phyloP scores from a whole-genome alignment of 257 asterid genomes.

The Thymus quinquecostatus region DNA sequence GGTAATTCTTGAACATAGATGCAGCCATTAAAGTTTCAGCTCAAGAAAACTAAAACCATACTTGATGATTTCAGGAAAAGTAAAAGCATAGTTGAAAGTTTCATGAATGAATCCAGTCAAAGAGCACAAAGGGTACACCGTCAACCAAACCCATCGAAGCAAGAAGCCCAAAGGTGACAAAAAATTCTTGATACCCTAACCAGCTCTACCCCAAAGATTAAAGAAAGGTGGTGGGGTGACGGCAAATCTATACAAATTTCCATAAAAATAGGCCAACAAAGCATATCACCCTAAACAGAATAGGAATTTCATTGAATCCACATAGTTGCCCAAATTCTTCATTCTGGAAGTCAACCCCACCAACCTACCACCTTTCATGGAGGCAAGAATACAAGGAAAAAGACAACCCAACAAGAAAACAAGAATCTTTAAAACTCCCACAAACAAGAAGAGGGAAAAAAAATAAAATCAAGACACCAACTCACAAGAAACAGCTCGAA shows the following conservation, averaged over 20 bases:
- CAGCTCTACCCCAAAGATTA: constrained; percentile 17
- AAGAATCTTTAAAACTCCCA: constrained; percentile 29
- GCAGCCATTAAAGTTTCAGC: constrained; percentile 12
- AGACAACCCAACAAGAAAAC: constrained; percentile 33
- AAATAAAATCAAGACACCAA: constrained; percentile 25
- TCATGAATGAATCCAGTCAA: constrained; percentile 10
- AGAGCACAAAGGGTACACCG: background rate
- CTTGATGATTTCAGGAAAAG: background rate
- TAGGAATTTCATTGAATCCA: constrained; percentile 34
- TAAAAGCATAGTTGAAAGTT: constrained; percentile 5
- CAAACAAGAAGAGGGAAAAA: constrained; percentile 6
- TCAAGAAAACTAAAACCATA: constrained; percentile 18
- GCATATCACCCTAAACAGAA: constrained; percentile 34
- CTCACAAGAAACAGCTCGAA: constrained; percentile 29
- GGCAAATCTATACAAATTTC: constrained; percentile 20
- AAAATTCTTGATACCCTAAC: constrained; percentile 31
- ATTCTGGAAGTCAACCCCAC: constrained; percentile 80
- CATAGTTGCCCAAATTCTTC: constrained; percentile 44
- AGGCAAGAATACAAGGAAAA: constrained; percentile 39
- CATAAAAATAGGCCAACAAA: constrained; percentile 28
- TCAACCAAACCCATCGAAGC: constrained; percentile 23
- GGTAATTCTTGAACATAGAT: background rate
- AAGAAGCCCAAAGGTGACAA: constrained; percentile 42
- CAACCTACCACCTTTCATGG: constrained; percentile 93
- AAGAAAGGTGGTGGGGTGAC: constrained; percentile 43